phyloP scores from a whole-genome alignment of 192 early-diverging fungal species.

The Backusella parvicylindrica region DNA sequence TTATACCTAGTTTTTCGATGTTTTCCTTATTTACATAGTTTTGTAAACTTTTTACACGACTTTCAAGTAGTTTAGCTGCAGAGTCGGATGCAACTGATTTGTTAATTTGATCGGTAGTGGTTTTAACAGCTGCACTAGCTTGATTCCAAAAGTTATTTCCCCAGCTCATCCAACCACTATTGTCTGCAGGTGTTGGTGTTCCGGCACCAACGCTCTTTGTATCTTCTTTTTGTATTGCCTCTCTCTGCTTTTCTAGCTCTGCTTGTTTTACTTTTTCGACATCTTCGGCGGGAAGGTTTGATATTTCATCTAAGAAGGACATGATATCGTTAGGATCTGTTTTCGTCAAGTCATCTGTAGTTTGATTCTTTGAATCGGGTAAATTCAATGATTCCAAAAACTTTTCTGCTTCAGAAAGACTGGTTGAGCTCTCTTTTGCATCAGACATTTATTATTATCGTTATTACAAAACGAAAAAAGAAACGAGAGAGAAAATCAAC shows the following conservation, averaged over 20 bases:
- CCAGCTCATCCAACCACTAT: conserved; percentile 36
- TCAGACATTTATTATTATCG: background rate
- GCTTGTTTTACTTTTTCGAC: conserved; percentile 1
- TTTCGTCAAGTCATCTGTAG: background rate
- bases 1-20: conserved; percentile 45
- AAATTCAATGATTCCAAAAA: conserved; percentile 33
- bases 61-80: conserved; percentile 43
- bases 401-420: conserved; percentile 31
- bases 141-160: conserved; percentile 45
- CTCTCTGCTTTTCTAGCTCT: background rate
- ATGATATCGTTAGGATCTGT: conserved; percentile 33
- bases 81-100: conserved; percentile 47
- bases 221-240: background rate
- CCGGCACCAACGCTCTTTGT: background rate
- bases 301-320: conserved; percentile 34
- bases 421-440: background rate
- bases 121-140: conserved; percentile 56
- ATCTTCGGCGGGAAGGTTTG: conserved; percentile 6
- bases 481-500: background rate
- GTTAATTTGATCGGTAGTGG: conserved; percentile 48
- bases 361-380: background rate
- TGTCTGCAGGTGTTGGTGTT: background rate
- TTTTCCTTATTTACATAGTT: conserved; percentile 50
- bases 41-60: conserved; percentile 42
- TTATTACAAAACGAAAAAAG: background rate